phyloP scores from a whole-genome alignment of 1,284 basidiomycete species.

The Leccinum pallidistipes region DNA sequence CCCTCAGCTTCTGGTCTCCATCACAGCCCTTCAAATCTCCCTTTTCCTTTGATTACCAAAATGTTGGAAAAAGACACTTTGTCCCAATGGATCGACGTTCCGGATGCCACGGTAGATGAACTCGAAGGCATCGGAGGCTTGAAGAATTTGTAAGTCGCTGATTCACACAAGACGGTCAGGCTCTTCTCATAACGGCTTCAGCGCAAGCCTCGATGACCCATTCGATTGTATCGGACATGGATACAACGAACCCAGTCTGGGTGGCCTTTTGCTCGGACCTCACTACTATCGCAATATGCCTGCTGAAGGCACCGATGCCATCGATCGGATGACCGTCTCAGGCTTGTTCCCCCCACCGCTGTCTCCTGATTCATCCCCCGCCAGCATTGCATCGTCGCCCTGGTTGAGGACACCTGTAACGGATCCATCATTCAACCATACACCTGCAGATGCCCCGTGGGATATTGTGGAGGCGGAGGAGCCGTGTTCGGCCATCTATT shows the following conservation, averaged over 20 bases:
- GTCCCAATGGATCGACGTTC: constrained; percentile 21
- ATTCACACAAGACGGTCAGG: background rate
- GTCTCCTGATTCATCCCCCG: constrained; percentile 32
- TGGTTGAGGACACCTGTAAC: constrained; percentile 23
- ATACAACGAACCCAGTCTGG: background rate
- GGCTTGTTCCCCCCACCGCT: constrained; percentile 17
- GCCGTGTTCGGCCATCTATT: background rate
- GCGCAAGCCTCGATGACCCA: constrained; percentile 5
- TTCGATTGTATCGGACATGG: background rate
- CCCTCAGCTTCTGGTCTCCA: constrained; percentile 1
- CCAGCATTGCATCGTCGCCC: constrained; percentile 26
- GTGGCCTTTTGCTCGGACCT: constrained; percentile 17
- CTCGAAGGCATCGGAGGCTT: constrained; percentile 26
- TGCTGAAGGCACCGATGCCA: background rate
- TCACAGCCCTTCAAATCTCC: background rate
- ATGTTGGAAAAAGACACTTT: constrained; percentile 16
- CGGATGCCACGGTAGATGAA: constrained; percentile 13
- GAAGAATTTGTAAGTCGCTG: constrained; percentile 23
- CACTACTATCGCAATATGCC: background rate
- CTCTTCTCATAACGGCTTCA: constrained; percentile 22
- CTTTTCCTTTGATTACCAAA: constrained; percentile 9
- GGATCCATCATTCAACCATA: constrained; percentile 1
- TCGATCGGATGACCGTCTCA: background rate
- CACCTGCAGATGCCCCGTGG: constrained; percentile 1
- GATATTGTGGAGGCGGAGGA: background rate